These are phyloP conservation scores for Xylariaceae sp. DNA, from an alignment of 2,329 filamentous ascomycete genomes.

Conservation along the genomic window DNA sequence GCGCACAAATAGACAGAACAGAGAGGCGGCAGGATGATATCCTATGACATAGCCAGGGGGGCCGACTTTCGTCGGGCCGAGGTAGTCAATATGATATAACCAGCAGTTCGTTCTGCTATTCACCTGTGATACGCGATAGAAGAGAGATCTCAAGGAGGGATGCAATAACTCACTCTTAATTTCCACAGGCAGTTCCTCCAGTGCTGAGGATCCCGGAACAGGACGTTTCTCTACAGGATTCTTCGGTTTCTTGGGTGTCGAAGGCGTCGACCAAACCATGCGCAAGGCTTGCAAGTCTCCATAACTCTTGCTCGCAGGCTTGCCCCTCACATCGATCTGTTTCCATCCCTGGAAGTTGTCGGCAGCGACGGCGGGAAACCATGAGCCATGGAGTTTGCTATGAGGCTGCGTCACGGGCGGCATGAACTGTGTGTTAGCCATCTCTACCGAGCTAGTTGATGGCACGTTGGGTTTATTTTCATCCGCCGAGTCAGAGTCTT, in stretches of 20 bases:
- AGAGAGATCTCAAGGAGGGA: not conserved
- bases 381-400: slow-evolving; percentile 53
- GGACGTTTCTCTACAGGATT: slow-evolving; percentile 31
- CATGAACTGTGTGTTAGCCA: slow-evolving; percentile 44
- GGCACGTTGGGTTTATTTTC: slow-evolving; percentile 35
- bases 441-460: slow-evolving; percentile 20
- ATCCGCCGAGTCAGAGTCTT: slow-evolving; percentile 41
- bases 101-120: slow-evolving; percentile 7
- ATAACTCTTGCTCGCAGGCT: slow-evolving; percentile 55
- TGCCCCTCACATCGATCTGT: slow-evolving; percentile 54
- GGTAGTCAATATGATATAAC: not conserved
- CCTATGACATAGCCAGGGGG: slow-evolving; percentile 13
- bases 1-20: slow-evolving; percentile 1
- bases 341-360: slow-evolving; percentile 59
- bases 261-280: slow-evolving; percentile 48
- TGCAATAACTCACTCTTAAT: slow-evolving; percentile 56
- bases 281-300: slow-evolving; percentile 53
- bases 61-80: not conserved
- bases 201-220: slow-evolving; percentile 45
- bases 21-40: not conserved
- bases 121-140: not conserved
- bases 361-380: slow-evolving; percentile 45
- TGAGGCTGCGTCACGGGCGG: slow-evolving; percentile 51
- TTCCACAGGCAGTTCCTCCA: slow-evolving; percentile 66
- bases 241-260: slow-evolving; percentile 27